phyloP scores from a whole-genome alignment of 139 green algal species.

The Parachlorella kessleri region DNA sequence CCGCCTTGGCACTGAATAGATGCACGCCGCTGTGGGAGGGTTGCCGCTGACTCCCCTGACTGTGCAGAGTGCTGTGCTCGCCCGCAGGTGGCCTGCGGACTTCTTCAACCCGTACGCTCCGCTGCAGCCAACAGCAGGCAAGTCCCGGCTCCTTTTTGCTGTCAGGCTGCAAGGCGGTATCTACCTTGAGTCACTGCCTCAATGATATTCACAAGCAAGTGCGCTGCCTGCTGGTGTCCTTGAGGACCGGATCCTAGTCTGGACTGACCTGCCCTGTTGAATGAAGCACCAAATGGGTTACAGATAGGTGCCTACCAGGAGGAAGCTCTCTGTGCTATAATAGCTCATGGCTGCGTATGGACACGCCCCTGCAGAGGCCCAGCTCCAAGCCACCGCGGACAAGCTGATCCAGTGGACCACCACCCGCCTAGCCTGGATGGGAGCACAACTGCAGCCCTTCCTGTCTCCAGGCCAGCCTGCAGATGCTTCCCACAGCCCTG shows the following conservation, averaged over 20 bases:
- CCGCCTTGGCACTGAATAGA: too few species aligned
- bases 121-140: not conserved
- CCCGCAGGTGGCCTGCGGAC: not conserved
- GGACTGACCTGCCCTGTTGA: not conserved
- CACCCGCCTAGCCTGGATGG: not conserved
- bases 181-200: too few species aligned
- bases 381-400: conserved; percentile 1
- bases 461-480: too few species aligned
- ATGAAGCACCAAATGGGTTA: not conserved
- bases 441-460: not conserved
- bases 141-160: too few species aligned
- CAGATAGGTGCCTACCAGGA: not conserved
- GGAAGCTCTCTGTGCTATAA: too few species aligned
- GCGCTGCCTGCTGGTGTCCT: not conserved
- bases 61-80: not conserved
- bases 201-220: not conserved
- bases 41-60: not conserved
- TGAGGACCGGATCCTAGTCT: not conserved
- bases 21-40: not conserved
- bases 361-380: conserved; percentile 4
- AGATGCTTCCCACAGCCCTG: too few species aligned
- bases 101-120: not conserved
- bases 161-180: too few species aligned
- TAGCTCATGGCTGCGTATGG: too few species aligned
- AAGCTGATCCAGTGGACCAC: conserved; percentile 7